phyloP scores from a whole-genome alignment of 73 alveolate genomes.

The Uronychia binucleata region DNA sequence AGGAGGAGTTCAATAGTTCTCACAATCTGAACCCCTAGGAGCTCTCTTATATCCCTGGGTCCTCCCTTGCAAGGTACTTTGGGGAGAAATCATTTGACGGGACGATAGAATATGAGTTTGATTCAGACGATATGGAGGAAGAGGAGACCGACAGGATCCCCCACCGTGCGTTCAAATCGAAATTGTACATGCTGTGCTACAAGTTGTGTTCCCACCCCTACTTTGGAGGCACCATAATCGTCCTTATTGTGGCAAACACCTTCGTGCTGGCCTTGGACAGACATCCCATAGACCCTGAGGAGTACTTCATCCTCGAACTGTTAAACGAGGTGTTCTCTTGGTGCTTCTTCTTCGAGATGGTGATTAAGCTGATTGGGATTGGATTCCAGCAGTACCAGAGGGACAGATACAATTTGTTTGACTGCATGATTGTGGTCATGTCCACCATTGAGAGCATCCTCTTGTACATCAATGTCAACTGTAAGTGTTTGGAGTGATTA shows the following conservation, averaged over 20 bases:
- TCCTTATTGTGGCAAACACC: slow-evolving; percentile 13
- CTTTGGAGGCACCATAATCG: neutral
- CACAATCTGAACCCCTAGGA: too few species aligned
- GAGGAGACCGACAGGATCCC: too few species aligned
- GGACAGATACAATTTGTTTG: slow-evolving; percentile 19
- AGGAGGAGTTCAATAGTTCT: too few species aligned
- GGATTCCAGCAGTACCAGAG: slow-evolving; percentile 15
- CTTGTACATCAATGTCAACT: neutral
- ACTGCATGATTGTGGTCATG: slow-evolving; percentile 9
- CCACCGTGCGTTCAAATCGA: too few species aligned
- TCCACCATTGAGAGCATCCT: slow-evolving; percentile 10
- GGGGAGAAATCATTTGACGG: neutral
- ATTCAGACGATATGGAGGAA: neutral
- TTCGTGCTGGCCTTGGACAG: slow-evolving; percentile 11
- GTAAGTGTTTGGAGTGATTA: too few species aligned
- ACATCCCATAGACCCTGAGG: slow-evolving; percentile 3
- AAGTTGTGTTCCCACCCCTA: neutral
- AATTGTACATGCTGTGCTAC: neutral
- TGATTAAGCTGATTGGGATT: slow-evolving; percentile 23
- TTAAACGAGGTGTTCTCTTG: slow-evolving; percentile 8
- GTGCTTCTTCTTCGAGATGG: slow-evolving; percentile 18
- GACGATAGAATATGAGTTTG: neutral
- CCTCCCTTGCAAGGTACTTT: neutral
- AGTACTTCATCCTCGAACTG: neutral
- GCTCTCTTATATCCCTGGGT: too few species aligned